These are phyloP conservation scores for Amniculicola lignicola DNA, from an alignment of 495 filamentous ascomycete genomes.

Conservation along the genomic window DNA sequence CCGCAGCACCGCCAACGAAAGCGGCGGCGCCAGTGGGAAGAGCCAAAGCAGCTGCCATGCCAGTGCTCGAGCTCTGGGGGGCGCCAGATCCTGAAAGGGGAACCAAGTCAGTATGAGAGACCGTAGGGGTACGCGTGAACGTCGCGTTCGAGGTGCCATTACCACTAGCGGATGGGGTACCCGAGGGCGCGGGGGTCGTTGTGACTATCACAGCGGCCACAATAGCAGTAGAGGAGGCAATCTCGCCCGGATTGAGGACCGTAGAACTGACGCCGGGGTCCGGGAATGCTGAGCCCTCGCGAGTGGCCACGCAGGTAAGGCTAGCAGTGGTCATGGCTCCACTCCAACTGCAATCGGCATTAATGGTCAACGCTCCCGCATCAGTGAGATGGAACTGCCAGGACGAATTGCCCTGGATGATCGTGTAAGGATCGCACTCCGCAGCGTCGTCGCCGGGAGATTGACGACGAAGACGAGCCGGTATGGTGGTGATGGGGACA, in stretches of 20 bases:
- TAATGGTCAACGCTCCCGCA: neutral
- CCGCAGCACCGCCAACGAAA: conserved; percentile 15
- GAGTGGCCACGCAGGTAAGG: neutral
- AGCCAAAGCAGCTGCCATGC: conserved; percentile 2
- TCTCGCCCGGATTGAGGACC: neutral
- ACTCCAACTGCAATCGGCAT: conserved; percentile 1
- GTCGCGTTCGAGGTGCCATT: too few species aligned
- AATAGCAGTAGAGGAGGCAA: neutral
- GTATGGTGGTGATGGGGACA: neutral
- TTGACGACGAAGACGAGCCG: conserved; percentile 6
- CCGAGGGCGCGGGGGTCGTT: too few species aligned
- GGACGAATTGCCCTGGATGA: conserved; percentile 10
- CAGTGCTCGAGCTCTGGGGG: neutral
- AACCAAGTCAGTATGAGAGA: too few species aligned
- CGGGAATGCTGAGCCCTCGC: neutral
- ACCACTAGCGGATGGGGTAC: too few species aligned
- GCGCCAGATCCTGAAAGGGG: too few species aligned
- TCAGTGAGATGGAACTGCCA: conserved; percentile 13
- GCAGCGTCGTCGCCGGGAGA: neutral
- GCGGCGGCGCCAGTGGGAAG: conserved; percentile 11
- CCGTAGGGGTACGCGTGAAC: too few species aligned
- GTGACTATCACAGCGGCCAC: too few species aligned
- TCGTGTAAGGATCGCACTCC: neutral
- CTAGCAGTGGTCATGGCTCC: conserved; percentile 1
- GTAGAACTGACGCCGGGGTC: neutral